Percentiles rank a stretch among this genome's conserved stretches.
Evolutionary conservation across 2,329 filamentous ascomycete species (phyloP).

Genomic region (Fusarium sarcochroum): DNA sequence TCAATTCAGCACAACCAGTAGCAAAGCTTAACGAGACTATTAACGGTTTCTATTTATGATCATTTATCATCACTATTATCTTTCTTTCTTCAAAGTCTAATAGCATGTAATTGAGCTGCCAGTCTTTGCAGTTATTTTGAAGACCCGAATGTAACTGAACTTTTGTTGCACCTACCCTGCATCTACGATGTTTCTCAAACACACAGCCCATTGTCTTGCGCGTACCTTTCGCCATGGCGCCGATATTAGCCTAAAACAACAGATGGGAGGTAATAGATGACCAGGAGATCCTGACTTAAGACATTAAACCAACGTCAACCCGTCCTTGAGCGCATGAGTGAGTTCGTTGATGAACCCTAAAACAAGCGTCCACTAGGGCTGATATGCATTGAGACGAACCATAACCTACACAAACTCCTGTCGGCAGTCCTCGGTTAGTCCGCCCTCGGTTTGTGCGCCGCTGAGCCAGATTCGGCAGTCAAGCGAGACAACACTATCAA

Average conservation of each 20-base stretch:
- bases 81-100: neutral
- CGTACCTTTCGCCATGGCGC: constrained; percentile 16
- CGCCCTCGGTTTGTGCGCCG: constrained; percentile 18
- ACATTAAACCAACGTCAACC: constrained; percentile 14
- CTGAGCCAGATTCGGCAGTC: constrained; percentile 26
- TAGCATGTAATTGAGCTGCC: constrained; percentile 5
- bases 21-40: neutral
- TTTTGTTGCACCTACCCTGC: constrained; percentile 36
- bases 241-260: constrained; percentile 6
- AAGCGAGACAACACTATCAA: constrained; percentile 25
- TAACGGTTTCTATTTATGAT: too few species aligned
- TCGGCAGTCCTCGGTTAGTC: constrained; percentile 26
- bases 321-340: constrained; percentile 27
- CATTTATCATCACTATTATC: too few species aligned
- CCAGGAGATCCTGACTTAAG: constrained; percentile 25
- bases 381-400: constrained; percentile 23
- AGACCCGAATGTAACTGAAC: neutral
- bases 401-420: constrained; percentile 30
- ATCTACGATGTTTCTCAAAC: constrained; percentile 5
- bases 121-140: constrained; percentile 12
- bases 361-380: constrained; percentile 23
- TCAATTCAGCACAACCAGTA: neutral
- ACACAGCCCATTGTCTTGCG: constrained; percentile 22
- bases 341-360: constrained; percentile 25
- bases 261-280: constrained; percentile 5